Base-by-base conservation (phyloP, 2,329 filamentous ascomycete genomes). In the Fusarium domesticum region DNA sequence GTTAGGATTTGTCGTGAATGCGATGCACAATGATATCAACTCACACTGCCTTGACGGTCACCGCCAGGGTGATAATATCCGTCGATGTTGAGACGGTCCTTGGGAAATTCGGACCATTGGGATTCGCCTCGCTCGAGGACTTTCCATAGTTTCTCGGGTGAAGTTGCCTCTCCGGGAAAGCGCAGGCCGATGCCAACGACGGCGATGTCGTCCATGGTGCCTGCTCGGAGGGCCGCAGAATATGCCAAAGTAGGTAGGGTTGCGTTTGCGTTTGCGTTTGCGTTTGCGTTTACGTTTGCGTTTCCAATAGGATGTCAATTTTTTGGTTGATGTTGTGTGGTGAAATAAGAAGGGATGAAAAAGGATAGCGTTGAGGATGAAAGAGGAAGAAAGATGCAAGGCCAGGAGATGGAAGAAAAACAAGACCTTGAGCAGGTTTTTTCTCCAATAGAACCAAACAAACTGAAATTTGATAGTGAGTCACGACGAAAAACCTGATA, bases 51-150 rank as follows among this genome's bases (percentile, higher is more conserved):
- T 44, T 74, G 70, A 6, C 73, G 66, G 35, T 72, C 69, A 6
- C 69, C 70, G 16, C 75, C 71, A 0, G 76, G 76, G 53, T 81
- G 77, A 50, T 74, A 76, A 54, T 76, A 79, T n/a, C 72, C 72
- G 12, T 73, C 64, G 25, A 74, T 69, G 32, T 79, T 77, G 50
- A 80, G 70, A 8, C 77, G 68, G 8, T 71, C 65, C 6, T 63
- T 53, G 1, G 76, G 74, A 15, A 77, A 72, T 35, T 76, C 68
- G 1, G 70, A 71, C 73, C 72, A 77, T 15, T 74, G 73, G 19
- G 70, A 74, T 23, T 70, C 63, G 14, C 65, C 70, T 1, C 63
- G 51, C 6, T 63, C 59, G 7, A 78, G 52, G 51, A 78, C 70
- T n/a, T 72, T 60, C 76, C 76, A 80, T 1, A 80, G 66, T 5